Base-by-base conservation (phyloP, 75 land plant species). In the Sequoiadendron giganteum region DNA sequence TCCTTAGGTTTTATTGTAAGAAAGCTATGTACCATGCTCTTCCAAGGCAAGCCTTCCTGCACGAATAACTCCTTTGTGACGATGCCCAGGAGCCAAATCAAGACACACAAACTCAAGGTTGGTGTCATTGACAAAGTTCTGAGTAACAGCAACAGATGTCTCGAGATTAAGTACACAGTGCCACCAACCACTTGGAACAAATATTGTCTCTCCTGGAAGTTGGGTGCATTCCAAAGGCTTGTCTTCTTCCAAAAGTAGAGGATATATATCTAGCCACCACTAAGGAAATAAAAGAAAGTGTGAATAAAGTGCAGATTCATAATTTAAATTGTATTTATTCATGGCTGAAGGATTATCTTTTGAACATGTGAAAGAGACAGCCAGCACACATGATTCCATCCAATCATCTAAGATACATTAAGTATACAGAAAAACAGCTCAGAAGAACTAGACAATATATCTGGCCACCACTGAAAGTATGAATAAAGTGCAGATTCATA, bases 141-240 rank as follows among this genome's bases (percentile, higher is more conserved):
- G 99, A 30, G 99, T 98, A 4, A 98, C 99, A 86, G 99, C 99
- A 36, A 98, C 73, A 55, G 98, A 93, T 40, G 93, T 92, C 61
- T 98, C 99, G 84, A 98, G 86, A 92, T 98, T 98, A 18, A 98
- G 91, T 36, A 98, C 97, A 92, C 99, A 98, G 86, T 98, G 99
- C 99, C 99, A 98, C 99, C 99, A 98, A 43, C 99, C 99, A 91
- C 99, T 98, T 38, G 99, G 99, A 87, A 98, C 97, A 93, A 86
- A 96, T 61, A 98, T 97, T 14, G 99, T 98, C 91, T 98, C 99
- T 7, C 99, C 99, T 43, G 99, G 96, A 39, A 91, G 90, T 89
- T 98, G 99, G 28, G 99, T 98, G 75, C 95, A 96, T 88, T 98
- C 99, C 54, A 98, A 88, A 43, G 99, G 99, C 92, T 94, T 97